Evolutionary conservation across 352 stramenopile genomes (phyloP), one percentile per base, ranked within the genome.

Genomic region (Pythium grandisporangium): DNA sequence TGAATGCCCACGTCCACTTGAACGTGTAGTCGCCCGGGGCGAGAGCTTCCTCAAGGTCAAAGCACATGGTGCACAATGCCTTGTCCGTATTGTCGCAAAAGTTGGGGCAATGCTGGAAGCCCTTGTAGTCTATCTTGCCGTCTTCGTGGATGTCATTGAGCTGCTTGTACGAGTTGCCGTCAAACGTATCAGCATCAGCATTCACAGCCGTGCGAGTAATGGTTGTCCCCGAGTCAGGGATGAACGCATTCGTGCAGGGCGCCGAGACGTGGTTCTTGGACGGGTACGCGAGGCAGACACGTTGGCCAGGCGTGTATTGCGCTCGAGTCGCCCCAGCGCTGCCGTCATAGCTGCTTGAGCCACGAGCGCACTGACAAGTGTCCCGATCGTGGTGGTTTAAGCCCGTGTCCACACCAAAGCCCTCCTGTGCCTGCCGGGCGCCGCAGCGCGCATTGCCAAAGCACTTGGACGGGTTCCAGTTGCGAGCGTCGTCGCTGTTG

Each of bases 11-110:
- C 20, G 55, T 23, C 53, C 55, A 70, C 25, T 58, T 51, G 38
- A 70, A 70, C 39, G 56, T 61, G 50, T 70, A 66, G 37, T 55
- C 44, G 20, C 56, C 61, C 6, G 61, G 61, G 2, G 55, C 52
- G 19, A 70, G 33, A 41, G 66, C 56, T 11, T 33, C 29, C 30
- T 70, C 61, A 13, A 70, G 40, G 27, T 66, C 50, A 53, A 70
- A 70, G 51, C 61, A 70, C 52, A 70, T 62, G 8, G 61, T 70
- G 43, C 60, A 66, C 23, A 70, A 45, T 37, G 60, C 45, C 6
- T 49, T 40, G 26, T 53, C 55, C 41, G 45, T 62, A 48, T 63
- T 35, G 25, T 55, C 27, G 40, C 60, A 66, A 40, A 70, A 70
- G 39, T 61, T 63, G 14, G 56, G 56, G 43, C 61, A 70, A 51